Base-by-base conservation (phyloP, 306 rosid genomes). In the Dalbergia oliveri region DNA sequence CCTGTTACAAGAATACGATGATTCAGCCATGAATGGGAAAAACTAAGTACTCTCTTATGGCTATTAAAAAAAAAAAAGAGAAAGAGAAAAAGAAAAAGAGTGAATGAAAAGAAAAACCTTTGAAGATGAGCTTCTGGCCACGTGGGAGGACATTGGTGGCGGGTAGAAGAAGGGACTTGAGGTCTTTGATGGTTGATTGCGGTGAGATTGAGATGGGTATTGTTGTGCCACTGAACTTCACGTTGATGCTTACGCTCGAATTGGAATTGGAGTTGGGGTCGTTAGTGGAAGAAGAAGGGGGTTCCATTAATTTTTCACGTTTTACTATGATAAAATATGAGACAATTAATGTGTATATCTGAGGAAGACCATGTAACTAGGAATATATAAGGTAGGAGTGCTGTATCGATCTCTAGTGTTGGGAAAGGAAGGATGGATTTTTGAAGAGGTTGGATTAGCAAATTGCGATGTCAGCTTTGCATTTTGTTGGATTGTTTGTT, bases 61-160 rank as follows among this genome's bases (percentile, higher is more conserved):
- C 34, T 49, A 1, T 0, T 35, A 35, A 1, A 4, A 37, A 0
- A 35, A 35, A 4, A 37, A 37, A 5, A 37, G 41, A 37, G 41
- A 14, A 66, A 58, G 39, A 43, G 4, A 21, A n/a, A 77, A 71
- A 70, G 79, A 26, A 57, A 23, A 35, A 69, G 58, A 12, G 57
- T 13, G n/a, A 50, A n/a, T 1, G 16, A 11, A 11, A 57, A 21
- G 4, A 26, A 16, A 54, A n/a, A 92, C 98, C 99, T 86, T 93
- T 94, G 84, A 67, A 93, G 72, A 93, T 93, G 91, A 94, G 97
- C 89, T 91, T 94, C 53, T 93, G 97, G 77, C 99, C 99, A 19
- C 97, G 93, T 45, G 97, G 90, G 26, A 93, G 95, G 84, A 94
- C 94, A 72, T 93, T 90, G 73, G 99, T 94, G 78, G 85, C 60